phyloP scores from a whole-genome alignment of 208 protist genomes.

The Crithidia fasciculata region DNA sequence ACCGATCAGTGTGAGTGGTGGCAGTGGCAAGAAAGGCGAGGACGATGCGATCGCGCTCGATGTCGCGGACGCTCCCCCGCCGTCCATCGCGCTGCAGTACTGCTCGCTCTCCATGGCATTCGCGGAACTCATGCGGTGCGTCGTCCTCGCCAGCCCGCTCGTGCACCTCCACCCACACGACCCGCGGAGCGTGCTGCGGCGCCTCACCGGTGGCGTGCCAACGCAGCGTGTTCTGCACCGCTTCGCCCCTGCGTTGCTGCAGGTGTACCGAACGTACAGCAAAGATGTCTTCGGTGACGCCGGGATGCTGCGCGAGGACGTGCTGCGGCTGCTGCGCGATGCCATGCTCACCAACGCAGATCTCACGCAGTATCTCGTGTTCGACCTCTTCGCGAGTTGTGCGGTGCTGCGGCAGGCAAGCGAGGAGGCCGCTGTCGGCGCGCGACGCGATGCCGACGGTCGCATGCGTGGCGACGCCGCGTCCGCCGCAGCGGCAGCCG shows the following conservation, averaged over 20 bases:
- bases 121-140: constrained; percentile 21
- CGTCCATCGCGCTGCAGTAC: constrained; percentile 18
- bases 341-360: constrained; percentile 91
- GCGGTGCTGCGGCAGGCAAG: constrained; percentile 51
- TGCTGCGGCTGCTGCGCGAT: constrained; percentile 82
- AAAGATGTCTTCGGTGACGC: constrained; percentile 69
- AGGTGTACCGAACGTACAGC: constrained; percentile 81
- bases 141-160: constrained; percentile 27
- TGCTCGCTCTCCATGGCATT: constrained; percentile 29
- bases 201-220: constrained; percentile 52
- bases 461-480: constrained; percentile 32
- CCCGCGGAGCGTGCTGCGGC: constrained; percentile 36
- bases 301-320: constrained; percentile 70
- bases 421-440: constrained; percentile 55
- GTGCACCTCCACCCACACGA: constrained; percentile 12
- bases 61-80: background rate
- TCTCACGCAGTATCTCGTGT: constrained; percentile 82
- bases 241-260: constrained; percentile 61
- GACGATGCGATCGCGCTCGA: background rate
- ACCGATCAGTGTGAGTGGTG: background rate
- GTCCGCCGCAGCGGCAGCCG: constrained; percentile 1
- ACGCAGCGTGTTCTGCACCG: constrained; percentile 62
- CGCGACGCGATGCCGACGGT: constrained; percentile 66
- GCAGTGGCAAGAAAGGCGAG: background rate
- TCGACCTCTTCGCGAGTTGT: constrained; percentile 82